phyloP scores from a whole-genome alignment of 2,329 filamentous ascomycete species.

The Rhexocercosporidium sp. region DNA sequence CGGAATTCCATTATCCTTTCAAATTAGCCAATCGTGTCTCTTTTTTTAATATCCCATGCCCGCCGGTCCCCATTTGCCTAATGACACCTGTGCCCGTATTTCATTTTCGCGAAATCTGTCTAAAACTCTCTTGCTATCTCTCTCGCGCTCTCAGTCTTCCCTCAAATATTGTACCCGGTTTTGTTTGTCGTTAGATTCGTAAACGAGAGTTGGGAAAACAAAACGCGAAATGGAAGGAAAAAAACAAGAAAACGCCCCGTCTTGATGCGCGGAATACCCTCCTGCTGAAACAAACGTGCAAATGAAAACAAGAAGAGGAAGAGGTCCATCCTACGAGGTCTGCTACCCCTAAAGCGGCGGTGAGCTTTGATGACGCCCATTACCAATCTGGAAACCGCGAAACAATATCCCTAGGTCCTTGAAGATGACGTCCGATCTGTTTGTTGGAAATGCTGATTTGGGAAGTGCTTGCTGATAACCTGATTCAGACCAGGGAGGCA shows the following conservation, averaged over 20 bases:
- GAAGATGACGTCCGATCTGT: neutral
- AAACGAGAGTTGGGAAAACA: constrained; percentile 14
- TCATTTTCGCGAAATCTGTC: constrained; percentile 29
- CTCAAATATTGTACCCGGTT: constrained; percentile 19
- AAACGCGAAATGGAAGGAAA: constrained; percentile 1
- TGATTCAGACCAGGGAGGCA: neutral
- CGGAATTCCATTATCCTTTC: constrained; percentile 23
- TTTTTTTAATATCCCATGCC: constrained; percentile 17
- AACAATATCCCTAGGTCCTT: neutral
- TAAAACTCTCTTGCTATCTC: constrained; percentile 19
- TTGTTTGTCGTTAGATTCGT: constrained; percentile 32
- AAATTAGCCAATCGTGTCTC: constrained; percentile 24
- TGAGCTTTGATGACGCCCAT: neutral
- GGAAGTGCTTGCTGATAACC: neutral
- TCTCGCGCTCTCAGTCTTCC: neutral
- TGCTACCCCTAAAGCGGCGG: neutral
- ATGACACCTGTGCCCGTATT: constrained; percentile 22
- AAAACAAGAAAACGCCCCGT: constrained; percentile 19
- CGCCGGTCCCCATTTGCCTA: constrained; percentile 7
- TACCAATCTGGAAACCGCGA: neutral
- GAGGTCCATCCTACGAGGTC: neutral
- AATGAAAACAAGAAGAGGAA: constrained; percentile 14
- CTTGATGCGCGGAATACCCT: constrained; percentile 26
- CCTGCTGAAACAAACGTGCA: constrained; percentile 20
- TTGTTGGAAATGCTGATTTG: neutral